Base-by-base conservation (phyloP, 2,329 filamentous ascomycete species). In the Penicillium occitanis region DNA sequence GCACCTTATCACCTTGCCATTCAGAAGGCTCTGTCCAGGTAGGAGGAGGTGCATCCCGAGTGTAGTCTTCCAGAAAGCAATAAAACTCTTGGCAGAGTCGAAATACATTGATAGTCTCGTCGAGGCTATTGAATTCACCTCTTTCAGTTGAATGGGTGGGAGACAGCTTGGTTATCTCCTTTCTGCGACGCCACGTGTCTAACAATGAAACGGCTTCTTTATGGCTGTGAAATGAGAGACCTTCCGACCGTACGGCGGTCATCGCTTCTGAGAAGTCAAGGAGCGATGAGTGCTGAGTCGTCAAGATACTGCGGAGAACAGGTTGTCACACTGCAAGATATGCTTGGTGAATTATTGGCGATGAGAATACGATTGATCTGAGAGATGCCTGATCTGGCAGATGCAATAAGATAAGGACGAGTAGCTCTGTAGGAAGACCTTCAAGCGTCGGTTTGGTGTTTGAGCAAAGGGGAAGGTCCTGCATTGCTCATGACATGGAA, bases 1-100 rank as follows among this genome's bases (percentile, higher is more conserved):
- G 61, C n/a, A 46, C 5, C 5, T 44, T 48, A 22, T 48, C 17
- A 11, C 35, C 13, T 22, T 22, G 19, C 53, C 62, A 64, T 59
- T 55, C 13, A 50, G n/a, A 17, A 50, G 53, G 28, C 14, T 59
- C 1, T 5, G 59, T 59, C 42, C 53, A 59, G 17, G 40, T 22
- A 3, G 42, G 62, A 11, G 19, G 22, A 22, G 40, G 51, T 35
- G 30, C n/a, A 8, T 59, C 40, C n/a, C 28, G 17, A 8, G n/a
- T 8, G 35, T 50, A 64, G 30, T 64, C 62, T 14, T 64, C 25
- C 13, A 64, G 53, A 19, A 64, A 64, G 28, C 28, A 64, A 37
- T 35, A 7, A 22, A 59, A 11, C 40, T 37, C 44, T 35, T 50
- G 7, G 13, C 22, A 48, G 1, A 64, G 35, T 35, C 44, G 51